These are phyloP conservation scores for Neurospora sp. DNA, from an alignment of 495 filamentous ascomycete species.

Conservation along the genomic window DNA sequence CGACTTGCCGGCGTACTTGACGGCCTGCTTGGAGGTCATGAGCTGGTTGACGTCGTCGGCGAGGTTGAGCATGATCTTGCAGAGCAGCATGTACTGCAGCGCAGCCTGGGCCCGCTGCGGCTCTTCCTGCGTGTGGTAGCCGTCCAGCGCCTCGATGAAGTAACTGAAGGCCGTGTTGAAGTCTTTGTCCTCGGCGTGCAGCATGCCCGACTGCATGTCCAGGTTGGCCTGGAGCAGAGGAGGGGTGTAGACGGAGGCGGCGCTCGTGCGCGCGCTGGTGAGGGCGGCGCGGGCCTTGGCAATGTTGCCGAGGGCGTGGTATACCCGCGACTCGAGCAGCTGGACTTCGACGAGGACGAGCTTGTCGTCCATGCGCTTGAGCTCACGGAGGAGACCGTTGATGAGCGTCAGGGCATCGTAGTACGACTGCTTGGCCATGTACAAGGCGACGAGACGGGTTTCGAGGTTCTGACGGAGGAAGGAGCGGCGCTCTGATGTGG, in stretches of 20 bases:
- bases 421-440: constrained; percentile 93
- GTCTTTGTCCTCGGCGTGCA: constrained; percentile 96
- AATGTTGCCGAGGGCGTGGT: constrained; percentile 94
- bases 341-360: constrained; percentile 98
- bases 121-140: constrained; percentile 89
- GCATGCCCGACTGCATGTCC: constrained; percentile 98
- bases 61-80: constrained; percentile 98
- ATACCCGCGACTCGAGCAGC: constrained; percentile 90
- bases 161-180: constrained; percentile 98
- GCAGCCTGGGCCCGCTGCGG: constrained; percentile 74
- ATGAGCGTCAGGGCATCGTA: constrained; percentile 95
- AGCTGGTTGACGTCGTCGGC: constrained; percentile 90
- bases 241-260: constrained; percentile 93
- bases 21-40: constrained; percentile 86
- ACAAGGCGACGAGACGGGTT: constrained; percentile 83
- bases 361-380: constrained; percentile 98
- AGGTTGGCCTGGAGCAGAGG: constrained; percentile 89
- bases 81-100: constrained; percentile 98
- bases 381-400: constrained; percentile 86
- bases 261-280: constrained; percentile 86
- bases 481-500: constrained; percentile 77
- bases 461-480: constrained; percentile 98
- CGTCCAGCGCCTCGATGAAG: constrained; percentile 97
- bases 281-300: constrained; percentile 92
- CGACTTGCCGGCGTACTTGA: constrained; percentile 87